Conservation (phyloP, 2,329 filamentous ascomycete species). For the Penicillium sp. region DNA sequence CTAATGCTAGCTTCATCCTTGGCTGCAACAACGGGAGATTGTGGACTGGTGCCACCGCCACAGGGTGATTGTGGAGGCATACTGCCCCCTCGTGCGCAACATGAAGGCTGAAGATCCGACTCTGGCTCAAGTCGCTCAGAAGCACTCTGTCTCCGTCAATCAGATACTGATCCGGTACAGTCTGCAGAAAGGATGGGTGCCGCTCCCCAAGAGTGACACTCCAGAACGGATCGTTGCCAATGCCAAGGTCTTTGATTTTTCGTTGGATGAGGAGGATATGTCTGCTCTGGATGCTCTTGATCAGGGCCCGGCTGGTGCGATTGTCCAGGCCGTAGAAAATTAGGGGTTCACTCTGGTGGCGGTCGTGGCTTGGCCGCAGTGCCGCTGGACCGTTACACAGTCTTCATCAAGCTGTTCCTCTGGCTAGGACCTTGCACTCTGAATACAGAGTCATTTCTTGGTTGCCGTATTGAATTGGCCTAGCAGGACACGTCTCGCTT, state of each 20-base stretch:
- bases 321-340: conserved; percentile 45
- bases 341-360: conserved; percentile 19
- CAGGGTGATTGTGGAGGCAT: conserved; percentile 50
- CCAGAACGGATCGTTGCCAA: conserved; percentile 63
- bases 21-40: conserved; percentile 60
- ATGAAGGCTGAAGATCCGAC: conserved; percentile 64
- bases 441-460: too few relatives aligned
- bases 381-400: too few relatives aligned
- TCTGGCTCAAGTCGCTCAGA: conserved; percentile 59
- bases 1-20: conserved; percentile 58
- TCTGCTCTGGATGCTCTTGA: conserved; percentile 46
- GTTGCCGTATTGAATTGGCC: too few relatives aligned
- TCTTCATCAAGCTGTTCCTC: too few relatives aligned
- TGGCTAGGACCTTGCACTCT: too few relatives aligned
- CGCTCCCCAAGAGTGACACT: conserved; percentile 68
- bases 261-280: conserved; percentile 55
- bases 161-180: conserved; percentile 78
- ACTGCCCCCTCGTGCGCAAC: conserved; percentile 56
- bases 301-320: conserved; percentile 43
- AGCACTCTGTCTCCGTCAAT: conserved; percentile 66
- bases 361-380: too few relatives aligned
- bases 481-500: too few relatives aligned
- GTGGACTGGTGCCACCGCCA: conserved; percentile 51
- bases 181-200: conserved; percentile 69
- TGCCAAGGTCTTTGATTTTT: conserved; percentile 56